Conservation (phyloP, 106 monocot genomes). For the Allium cepa region DNA sequence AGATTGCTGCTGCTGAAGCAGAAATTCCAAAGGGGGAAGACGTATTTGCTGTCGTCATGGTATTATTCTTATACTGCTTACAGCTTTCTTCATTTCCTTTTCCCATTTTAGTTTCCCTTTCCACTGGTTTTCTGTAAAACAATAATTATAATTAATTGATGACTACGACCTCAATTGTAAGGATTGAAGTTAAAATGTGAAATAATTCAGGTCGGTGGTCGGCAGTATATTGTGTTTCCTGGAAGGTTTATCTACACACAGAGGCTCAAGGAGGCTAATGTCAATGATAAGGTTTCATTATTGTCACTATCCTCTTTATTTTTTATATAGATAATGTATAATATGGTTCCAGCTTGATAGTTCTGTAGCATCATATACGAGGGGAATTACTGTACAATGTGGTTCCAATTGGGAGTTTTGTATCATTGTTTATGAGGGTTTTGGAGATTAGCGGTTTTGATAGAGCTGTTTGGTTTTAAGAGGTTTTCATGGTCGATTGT, state of each 20-base stretch:
- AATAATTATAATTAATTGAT: background rate
- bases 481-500: no score
- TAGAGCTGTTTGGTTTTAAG: no score
- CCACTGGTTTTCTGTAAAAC: background rate
- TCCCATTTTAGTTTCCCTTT: background rate
- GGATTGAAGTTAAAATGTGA: no score
- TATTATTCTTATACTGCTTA: slow-evolving; percentile 5
- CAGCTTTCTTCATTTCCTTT: background rate
- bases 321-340: no score
- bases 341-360: no score
- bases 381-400: no score
- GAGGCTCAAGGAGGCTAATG: slow-evolving; percentile 89
- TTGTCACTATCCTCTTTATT: no score
- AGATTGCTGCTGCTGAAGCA: slow-evolving; percentile 2
- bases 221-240: slow-evolving; percentile 94
- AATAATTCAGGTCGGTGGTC: slow-evolving; percentile 52
- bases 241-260: slow-evolving; percentile 79
- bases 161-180: background rate
- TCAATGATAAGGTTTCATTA: slow-evolving; percentile 70
- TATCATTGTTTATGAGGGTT: no score
- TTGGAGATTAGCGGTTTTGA: no score
- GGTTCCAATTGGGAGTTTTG: no score
- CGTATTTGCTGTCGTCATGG: slow-evolving; percentile 86
- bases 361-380: no score
- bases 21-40: slow-evolving; percentile 55